Conservation (phyloP, 306 rosid species). For the Castanea sativa region DNA sequence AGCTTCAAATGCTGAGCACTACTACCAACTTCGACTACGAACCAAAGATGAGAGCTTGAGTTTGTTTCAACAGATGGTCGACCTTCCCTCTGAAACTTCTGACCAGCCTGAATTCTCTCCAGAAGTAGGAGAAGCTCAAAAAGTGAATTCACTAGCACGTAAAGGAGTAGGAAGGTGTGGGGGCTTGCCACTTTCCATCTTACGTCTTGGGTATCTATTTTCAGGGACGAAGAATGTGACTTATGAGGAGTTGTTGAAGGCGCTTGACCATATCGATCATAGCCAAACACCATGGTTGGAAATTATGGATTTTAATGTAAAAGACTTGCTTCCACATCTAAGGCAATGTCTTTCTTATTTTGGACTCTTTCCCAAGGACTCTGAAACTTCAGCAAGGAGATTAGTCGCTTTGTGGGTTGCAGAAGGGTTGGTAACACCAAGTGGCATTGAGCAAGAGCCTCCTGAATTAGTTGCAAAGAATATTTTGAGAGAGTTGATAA, state of each 20-base stretch:
- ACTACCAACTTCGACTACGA: background rate
- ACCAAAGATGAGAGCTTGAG: conserved; percentile 18
- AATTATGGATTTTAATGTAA: no score
- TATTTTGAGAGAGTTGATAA: background rate
- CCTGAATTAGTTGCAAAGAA: background rate
- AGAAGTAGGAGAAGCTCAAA: background rate
- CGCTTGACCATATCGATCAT: background rate
- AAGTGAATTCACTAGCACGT: background rate
- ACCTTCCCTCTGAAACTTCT: background rate
- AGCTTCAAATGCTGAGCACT: background rate
- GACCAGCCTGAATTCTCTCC: no score
- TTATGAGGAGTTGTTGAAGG: background rate
- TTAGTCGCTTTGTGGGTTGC: background rate
- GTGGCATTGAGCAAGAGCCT: no score
- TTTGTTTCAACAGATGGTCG: conserved; percentile 14
- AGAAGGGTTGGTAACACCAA: no score
- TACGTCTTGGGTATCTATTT: conserved; percentile 4
- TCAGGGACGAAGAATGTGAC: background rate
- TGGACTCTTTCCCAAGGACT: conserved; percentile 4
- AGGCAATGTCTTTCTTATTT: conserved; percentile 2
- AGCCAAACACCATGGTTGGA: background rate
- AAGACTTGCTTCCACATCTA: no score
- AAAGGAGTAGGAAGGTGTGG: background rate
- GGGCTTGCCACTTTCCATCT: background rate
- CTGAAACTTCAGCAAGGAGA: conserved; percentile 21